Evolutionary conservation across 306 rosid species (phyloP), one percentile per base, ranked within the genome.

Genomic region (Betula pendula): DNA sequence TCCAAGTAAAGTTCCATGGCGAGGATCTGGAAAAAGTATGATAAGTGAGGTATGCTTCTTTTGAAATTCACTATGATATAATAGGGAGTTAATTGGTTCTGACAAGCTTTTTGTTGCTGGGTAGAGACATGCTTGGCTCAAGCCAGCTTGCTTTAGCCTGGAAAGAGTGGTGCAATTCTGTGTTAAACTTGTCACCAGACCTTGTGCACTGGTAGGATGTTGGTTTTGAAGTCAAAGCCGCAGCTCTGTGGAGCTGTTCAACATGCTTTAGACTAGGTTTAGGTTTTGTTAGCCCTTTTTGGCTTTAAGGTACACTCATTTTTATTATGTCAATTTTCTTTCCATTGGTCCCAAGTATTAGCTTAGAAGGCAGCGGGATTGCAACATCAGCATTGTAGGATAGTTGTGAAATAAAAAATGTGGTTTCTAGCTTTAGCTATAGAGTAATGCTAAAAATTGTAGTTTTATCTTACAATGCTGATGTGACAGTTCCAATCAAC

Each of bases 1-100:
- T 85, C 89, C 92, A 42, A 85, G 92, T 82, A 82, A 88, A 84
- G 92, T 87, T 82, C 92, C 92, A 53, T 85, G 92, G 92, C 81
- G 89, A 63, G 88, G 89, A 83, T 80, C 89, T 78, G 88, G 85
- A 83, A 88, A 85, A 79, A 86, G 86, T 78, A 79, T 88, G 83
- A 80, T 86, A 63, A 81, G 82, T 69, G 96, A 90, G 92, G 94
- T 90, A 82, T 68, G 89, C 77, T 62, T 79, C 48, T 67, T 56
- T 58, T 25, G 65, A 58, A 58, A 24, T 24, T 58, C 35, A 24
- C 16, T 58, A 58, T 12, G 35, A 58, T 58, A 58, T 25, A 29
- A 58, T 25, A 25, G 35, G 35, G 15, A 17, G 29, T 62, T 24
- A 68, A 24, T 7, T 20, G 27, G 33, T 5, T 72, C 12, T 15